phyloP scores from a whole-genome alignment of 352 stramenopile species.

The Peronospora belbahrii region DNA sequence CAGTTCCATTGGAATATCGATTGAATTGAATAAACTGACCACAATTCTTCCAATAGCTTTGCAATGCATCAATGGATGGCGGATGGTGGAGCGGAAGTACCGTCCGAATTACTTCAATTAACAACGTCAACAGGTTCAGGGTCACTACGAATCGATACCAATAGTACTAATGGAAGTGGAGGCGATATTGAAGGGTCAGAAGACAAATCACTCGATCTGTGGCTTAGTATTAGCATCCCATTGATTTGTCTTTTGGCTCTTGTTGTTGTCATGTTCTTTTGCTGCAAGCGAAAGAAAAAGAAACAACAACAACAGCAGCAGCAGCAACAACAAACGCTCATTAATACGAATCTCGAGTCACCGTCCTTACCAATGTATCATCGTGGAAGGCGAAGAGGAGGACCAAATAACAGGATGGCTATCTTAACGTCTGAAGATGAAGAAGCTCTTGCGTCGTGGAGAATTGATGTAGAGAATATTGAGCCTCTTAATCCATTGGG shows the following conservation, averaged over 20 bases:
- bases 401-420: neutral
- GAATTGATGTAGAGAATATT: conserved; percentile 36
- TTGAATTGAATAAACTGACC: neutral
- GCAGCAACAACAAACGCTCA: too few species aligned
- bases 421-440: conserved; percentile 35
- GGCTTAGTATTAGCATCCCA: conserved; percentile 28
- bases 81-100: conserved; percentile 7
- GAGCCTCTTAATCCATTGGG: conserved; percentile 30
- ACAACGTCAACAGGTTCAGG: conserved; percentile 3
- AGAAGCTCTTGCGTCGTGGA: conserved; percentile 40
- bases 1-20: neutral
- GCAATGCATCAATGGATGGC: conserved; percentile 4
- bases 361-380: conserved; percentile 6
- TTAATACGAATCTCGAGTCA: conserved; percentile 3
- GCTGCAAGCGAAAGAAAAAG: conserved; percentile 13
- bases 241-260: conserved; percentile 17
- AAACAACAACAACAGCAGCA: too few species aligned
- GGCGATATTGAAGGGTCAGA: too few species aligned
- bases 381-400: conserved; percentile 1
- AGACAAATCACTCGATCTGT: conserved; percentile 14
- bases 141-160: neutral
- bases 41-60: neutral
- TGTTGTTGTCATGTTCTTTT: conserved; percentile 20
- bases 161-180: too few species aligned
- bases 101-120: conserved; percentile 5